These are phyloP conservation scores for Saccharomycopsis javanensis DNA, from an alignment of 805 yeast genomes.

Conservation along the genomic window DNA sequence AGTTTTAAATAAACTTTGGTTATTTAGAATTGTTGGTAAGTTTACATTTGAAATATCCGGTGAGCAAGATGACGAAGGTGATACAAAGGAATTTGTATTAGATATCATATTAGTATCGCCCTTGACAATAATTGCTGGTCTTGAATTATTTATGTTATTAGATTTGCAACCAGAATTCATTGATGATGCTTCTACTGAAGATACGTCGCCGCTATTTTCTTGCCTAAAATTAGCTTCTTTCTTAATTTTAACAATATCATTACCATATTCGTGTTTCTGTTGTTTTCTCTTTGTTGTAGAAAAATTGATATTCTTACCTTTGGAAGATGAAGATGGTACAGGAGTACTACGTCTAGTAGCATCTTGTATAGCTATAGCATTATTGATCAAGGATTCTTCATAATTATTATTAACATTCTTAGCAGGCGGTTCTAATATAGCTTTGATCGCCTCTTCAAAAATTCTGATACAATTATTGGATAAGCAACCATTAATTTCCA, in stretches of 20 bases:
- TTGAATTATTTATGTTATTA: background rate
- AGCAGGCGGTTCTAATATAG: constrained; percentile 45
- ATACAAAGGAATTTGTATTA: background rate
- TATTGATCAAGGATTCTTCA: background rate
- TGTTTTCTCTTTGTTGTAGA: background rate
- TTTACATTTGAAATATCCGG: background rate
- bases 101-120: background rate
- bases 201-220: background rate
- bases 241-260: background rate
- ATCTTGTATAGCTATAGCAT: background rate
- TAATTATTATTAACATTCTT: constrained; percentile 21
- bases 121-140: background rate
- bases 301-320: background rate
- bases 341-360: background rate
- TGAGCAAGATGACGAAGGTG: background rate
- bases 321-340: background rate
- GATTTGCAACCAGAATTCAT: background rate
- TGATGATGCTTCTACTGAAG: background rate
- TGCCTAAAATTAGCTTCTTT: background rate
- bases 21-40: background rate
- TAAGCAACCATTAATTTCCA: constrained; percentile 52
- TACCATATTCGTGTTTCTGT: background rate
- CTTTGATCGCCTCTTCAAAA: constrained; percentile 49
- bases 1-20: background rate
- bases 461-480: constrained; percentile 46